Evolutionary conservation across 2,329 filamentous ascomycete species (phyloP).

Genomic region (Didymella arachidicola): DNA sequence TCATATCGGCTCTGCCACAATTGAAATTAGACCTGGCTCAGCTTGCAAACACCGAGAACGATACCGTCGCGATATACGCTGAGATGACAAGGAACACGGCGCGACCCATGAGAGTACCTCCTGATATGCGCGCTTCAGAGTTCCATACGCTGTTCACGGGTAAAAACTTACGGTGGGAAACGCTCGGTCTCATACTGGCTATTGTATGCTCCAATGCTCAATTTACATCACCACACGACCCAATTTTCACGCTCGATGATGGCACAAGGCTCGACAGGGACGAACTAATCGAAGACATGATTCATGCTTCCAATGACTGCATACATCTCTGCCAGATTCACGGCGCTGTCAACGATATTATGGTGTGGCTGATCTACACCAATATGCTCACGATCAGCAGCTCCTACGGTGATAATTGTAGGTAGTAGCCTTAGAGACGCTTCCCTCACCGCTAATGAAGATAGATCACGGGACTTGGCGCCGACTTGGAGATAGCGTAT

Average conservation of each 20-base stretch:
- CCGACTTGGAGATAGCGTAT: conserved; percentile 41
- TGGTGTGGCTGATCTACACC: conserved; percentile 45
- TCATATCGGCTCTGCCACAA: conserved; percentile 43
- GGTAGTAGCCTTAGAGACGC: conserved; percentile 5
- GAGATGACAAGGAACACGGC: conserved; percentile 46
- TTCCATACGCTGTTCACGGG: conserved; percentile 48
- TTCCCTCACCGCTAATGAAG: conserved; percentile 10
- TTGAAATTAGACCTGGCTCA: conserved; percentile 42
- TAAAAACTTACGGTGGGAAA: conserved; percentile 47
- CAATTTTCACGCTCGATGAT: conserved; percentile 43
- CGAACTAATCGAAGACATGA: conserved; percentile 45
- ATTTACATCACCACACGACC: conserved; percentile 41
- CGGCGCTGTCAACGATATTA: conserved; percentile 48
- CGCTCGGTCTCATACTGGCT: conserved; percentile 40
- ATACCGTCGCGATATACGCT: conserved; percentile 34
- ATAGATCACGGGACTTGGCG: conserved; percentile 48
- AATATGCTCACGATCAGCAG: conserved; percentile 45
- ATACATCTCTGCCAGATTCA: conserved; percentile 48
- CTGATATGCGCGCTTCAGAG: conserved; percentile 41
- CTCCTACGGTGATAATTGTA: conserved; percentile 48
- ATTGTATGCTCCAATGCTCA: conserved; percentile 43
- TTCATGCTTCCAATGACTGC: conserved; percentile 47
- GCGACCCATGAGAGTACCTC: conserved; percentile 42
- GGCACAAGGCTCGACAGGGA: conserved; percentile 43
- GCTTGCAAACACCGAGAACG: conserved; percentile 28